phyloP scores from a whole-genome alignment of 2,329 filamentous ascomycete genomes.

The Fusarium tanahbumbuense region DNA sequence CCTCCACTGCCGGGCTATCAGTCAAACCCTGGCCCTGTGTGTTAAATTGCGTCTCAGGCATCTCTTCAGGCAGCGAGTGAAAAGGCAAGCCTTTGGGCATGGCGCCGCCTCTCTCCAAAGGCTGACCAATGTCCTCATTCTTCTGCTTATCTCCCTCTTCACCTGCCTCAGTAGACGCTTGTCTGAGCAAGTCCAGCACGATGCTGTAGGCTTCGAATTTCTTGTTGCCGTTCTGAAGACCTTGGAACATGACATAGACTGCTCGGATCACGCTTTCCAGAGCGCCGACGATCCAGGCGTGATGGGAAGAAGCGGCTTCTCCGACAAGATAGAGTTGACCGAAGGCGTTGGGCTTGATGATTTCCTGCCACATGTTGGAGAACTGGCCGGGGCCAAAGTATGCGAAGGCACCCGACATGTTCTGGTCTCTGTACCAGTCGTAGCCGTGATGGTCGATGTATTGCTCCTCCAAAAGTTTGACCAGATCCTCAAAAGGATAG shows the following conservation, averaged over 20 bases:
- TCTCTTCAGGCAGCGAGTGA: not conserved
- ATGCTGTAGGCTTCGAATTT: not conserved
- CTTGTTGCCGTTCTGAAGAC: not conserved
- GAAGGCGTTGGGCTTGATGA: slow-evolving; percentile 40
- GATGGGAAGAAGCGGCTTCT: slow-evolving; percentile 36
- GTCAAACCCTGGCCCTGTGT: not conserved
- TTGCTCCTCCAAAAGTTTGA: not conserved
- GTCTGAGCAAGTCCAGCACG: not conserved
- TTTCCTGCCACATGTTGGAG: slow-evolving; percentile 41
- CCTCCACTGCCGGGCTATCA: not conserved
- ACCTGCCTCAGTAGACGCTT: not conserved
- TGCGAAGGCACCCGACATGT: slow-evolving; percentile 41
- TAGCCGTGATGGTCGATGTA: slow-evolving; percentile 33
- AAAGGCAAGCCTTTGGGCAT: not conserved
- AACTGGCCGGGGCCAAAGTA: slow-evolving; percentile 39
- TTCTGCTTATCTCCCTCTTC: not conserved
- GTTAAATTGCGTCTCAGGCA: not conserved
- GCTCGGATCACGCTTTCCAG: slow-evolving; percentile 39
- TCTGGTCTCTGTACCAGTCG: slow-evolving; percentile 39
- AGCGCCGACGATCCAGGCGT: slow-evolving; percentile 40
- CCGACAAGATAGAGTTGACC: slow-evolving; percentile 38
- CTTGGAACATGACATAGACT: slow-evolving; percentile 26
- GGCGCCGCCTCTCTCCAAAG: not conserved
- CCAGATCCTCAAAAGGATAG: not conserved
- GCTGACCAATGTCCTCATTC: not conserved